Evolutionary conservation across 2,329 filamentous ascomycete species (phyloP), one percentile per base, ranked within the genome.

Genomic region (Coniochaeta sp.): DNA sequence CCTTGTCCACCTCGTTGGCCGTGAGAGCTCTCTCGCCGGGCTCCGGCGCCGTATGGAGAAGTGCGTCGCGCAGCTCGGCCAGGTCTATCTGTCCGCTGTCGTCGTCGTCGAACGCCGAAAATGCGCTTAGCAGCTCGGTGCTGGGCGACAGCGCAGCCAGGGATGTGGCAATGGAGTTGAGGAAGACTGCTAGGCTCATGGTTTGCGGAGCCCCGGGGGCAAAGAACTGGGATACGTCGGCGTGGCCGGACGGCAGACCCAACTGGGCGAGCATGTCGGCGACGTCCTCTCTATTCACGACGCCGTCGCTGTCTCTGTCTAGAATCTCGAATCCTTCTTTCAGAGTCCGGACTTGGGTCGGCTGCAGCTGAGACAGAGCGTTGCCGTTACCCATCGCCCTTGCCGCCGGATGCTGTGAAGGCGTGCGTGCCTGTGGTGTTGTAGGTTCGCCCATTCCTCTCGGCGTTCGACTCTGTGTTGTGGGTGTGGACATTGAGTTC

Each of bases 41-140:
- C 65, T 96, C 91, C 0, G 91, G 90, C 0, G 87, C 86, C 0
- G 92, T 96, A 65, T 92, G 84, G 44, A 97, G 75, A 52, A 99
- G 73, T 0, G 93, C 91, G 66, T 95, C 90, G 54, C 89, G 86
- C 63, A 99, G 75, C 73, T 96, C 91, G 0, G 78, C 82, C 22
- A 96, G 77, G 70, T 98, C 92, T 42, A 98, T 86, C 73, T 97
- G 92, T 3, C 95, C 95, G 68, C 90, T 95, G 71, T 99, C 95
- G 64, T 96, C 92, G 63, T 96, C 90, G 70, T 99, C 95, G 71
- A 98, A 98, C 0, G 95, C 95, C 2, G 91, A 91, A 66, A 99
- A 93, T 0, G 95, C 95, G 1, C 92, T 93, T 22, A 91, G 78
- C 10, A 99, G 82, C 71, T 99, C 95, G 17, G 86, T 82, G 24